Conservation (phyloP, 345 rosid species). For the Lumnitzera racemosa region DNA sequence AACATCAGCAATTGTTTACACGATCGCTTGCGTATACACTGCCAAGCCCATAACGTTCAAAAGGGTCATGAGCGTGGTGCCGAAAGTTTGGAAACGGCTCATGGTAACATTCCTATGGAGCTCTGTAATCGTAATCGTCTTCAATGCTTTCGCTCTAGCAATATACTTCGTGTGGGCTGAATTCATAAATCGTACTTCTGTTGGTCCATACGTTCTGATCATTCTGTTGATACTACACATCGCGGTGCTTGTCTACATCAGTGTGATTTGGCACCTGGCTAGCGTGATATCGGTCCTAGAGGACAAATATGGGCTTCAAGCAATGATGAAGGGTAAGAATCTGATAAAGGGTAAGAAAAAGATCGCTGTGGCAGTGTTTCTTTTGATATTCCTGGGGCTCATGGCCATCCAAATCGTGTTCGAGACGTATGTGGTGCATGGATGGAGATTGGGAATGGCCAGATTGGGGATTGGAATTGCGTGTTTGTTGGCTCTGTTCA, state of each 20-base stretch:
- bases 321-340: conserved; percentile 29
- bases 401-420: conserved; percentile 12
- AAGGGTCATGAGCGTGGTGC: conserved; percentile 38
- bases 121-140: background rate
- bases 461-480: conserved; percentile 25
- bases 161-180: conserved; percentile 4
- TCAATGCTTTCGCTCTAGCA: conserved; percentile 10
- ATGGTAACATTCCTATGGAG: conserved; percentile 34
- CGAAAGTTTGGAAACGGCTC: conserved; percentile 47
- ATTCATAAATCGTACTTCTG: background rate
- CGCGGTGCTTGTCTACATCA: conserved; percentile 24
- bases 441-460: background rate
- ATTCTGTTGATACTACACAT: conserved; percentile 3
- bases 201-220: background rate
- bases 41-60: conserved; percentile 20
- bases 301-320: conserved; percentile 29
- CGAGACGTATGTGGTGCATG: conserved; percentile 17
- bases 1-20: conserved; percentile 41
- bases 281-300: conserved; percentile 44
- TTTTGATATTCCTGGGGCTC: conserved; percentile 8
- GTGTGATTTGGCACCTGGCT: conserved; percentile 40
- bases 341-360: conserved; percentile 34
- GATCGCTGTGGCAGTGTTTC: conserved; percentile 8
- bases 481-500: conserved; percentile 24
- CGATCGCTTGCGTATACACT: conserved; percentile 42